Conservation (phyloP, 345 rosid species). For the Xanthoceras sorbifolium region DNA sequence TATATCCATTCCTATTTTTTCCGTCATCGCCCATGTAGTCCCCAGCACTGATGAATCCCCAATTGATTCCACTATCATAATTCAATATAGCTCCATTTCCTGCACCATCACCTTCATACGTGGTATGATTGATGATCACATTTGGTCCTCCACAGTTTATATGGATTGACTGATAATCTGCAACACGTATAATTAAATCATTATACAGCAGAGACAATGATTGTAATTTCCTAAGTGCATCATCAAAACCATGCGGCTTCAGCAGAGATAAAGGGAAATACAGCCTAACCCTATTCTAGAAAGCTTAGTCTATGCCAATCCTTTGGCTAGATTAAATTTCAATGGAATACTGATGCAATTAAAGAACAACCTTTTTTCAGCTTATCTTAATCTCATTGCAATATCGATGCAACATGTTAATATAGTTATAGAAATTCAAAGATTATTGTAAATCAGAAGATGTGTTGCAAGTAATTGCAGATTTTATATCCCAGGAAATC, state of each 20-base stretch:
- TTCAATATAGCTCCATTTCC: constrained; percentile 43
- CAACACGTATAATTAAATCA: neutral
- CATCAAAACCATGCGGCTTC: neutral
- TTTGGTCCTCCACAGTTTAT: constrained; percentile 57
- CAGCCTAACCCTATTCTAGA: too few species aligned
- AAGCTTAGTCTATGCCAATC: constrained; percentile 22
- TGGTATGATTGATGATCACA: constrained; percentile 15
- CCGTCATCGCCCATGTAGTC: constrained; percentile 42
- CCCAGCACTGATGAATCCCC: constrained; percentile 65
- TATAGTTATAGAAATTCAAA: neutral
- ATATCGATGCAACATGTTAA: neutral
- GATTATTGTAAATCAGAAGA: neutral
- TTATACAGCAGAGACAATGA: too few species aligned
- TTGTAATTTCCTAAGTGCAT: neutral
- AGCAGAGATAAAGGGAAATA: too few species aligned
- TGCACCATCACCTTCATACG: constrained; percentile 41
- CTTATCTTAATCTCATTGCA: neutral
- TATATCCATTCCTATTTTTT: constrained; percentile 10
- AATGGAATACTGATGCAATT: constrained; percentile 19
- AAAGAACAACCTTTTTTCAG: neutral
- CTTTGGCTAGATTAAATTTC: too few species aligned
- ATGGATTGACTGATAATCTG: constrained; percentile 39
- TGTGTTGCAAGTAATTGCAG: neutral
- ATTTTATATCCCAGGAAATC: neutral
- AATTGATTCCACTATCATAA: constrained; percentile 23